Evolutionary conservation across 768 basidiomycete species (phyloP), one percentile per base, ranked within the genome.

Genomic region (Naganishia kalamii): DNA sequence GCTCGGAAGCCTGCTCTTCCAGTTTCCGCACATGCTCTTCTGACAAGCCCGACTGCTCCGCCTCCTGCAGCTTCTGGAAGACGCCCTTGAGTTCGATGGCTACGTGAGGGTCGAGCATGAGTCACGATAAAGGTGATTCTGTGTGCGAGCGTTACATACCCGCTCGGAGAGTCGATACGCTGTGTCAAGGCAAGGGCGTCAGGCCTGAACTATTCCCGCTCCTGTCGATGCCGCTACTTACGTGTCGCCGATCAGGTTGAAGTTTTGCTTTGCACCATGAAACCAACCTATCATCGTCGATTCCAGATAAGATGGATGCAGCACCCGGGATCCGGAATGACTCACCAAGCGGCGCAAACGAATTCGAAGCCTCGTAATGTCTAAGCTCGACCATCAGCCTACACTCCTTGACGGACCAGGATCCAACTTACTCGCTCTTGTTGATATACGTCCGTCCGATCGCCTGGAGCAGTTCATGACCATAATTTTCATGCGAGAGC

Each of bases 1-100:
- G 76, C 46, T 76, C 73, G 0, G 78, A 76, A 15, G 77, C 77
- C 60, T 77, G 74, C 63, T 79, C 78, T 64, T 79, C 78, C 43
- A 79, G 64, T 37, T 77, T 77, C n/a, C 73, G 63, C 50, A 79
- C 63, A 21, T 72, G 71, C 43, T 76, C 78, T 12, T 75, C 67
- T 0, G 75, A 49, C 67, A 79, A 70, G 15, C 78, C 78, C 32
- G 73, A 71, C 59, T 75, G 71, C 60, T 78, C 78, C 7, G 78
- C 77, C 27, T 57, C 59, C 65, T 79, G 78, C 15, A 79, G 67
- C 41, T 69, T 71, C 33, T 79, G 75, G 62, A 79, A 79, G n/a
- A 79, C 76, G 41, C 69, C 70, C 59, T 79, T 79, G 46, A 79
- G 72, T 62, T 78, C 77, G 10, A 79, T 69, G 17, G 75, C 74